Evolutionary conservation across 495 filamentous ascomycete genomes (phyloP), one percentile per base, ranked within the genome.

Genomic region (Penicillium paradoxum): DNA sequence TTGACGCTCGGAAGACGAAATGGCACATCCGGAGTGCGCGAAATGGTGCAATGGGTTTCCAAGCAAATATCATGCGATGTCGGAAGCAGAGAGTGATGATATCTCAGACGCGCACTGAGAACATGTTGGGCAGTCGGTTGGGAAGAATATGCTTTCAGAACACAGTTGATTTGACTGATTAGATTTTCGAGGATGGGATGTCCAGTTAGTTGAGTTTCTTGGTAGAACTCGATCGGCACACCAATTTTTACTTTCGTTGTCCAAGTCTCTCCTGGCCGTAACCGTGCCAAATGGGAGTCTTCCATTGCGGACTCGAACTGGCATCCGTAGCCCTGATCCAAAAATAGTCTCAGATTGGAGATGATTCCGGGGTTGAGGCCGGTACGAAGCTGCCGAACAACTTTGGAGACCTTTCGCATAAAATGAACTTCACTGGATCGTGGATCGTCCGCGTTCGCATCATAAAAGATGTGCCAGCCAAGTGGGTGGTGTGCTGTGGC

Each of bases 191-290:
- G 45, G 0, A 52, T 11, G 7, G 59, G 51, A 17, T 58, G 51
- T 18, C 44, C 34, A 40, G 27, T 25, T 5, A 50, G 4, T 29
- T 32, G 46, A 14, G 39, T 9, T 15, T 22, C 30, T 3, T 50
- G 37, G n/a, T 36, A 39, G 11, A 51, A 56, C n/a, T 37, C 42
- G 0, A 37, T 21, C 2, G 60, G 60, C 5, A 62, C 32, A 22
- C 7, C 25, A 14, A 66, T 37, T 11, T 57, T 46, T n/a, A 62
- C 14, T 5, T 62, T 57, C n/a, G 57, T 14, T 15, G 33, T 47
- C 63, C 63, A 66, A 6, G 51, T 62, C 34, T 66, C 63, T 11
- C 63, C 63, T 25, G 60, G 58, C 5, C 63, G 57, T 22, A 66
- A 45, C 5, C 41, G 58, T 1, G 41, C 38, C 24, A 64, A 48